A percentile compares a stretch with the other conserved stretches of the same genome.
Conservation (phyloP, 1,284 basidiomycete genomes). For the Apiotrichum akiyoshidainum region DNA sequence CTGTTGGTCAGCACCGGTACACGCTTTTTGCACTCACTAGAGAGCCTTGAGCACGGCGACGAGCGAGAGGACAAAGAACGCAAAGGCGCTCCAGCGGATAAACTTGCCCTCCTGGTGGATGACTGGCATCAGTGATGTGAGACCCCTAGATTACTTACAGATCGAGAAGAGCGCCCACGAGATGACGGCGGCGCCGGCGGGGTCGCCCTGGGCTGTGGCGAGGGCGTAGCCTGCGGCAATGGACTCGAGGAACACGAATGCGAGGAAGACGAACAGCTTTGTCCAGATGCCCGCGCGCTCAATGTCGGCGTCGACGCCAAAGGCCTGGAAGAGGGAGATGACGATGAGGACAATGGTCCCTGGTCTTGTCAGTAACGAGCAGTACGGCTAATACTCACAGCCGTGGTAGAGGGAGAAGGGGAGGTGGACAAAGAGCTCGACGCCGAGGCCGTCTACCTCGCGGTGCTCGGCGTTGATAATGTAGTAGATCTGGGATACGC, state of each 20-base stretch:
- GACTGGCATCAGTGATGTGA: slow-evolving; percentile 50
- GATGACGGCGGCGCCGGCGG: slow-evolving; percentile 51
- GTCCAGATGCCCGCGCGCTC: slow-evolving; percentile 78
- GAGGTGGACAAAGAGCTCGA: slow-evolving; percentile 60
- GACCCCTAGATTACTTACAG: slow-evolving; percentile 38
- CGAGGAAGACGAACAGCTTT: slow-evolving; percentile 89
- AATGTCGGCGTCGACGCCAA: slow-evolving; percentile 69
- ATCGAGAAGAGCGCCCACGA: slow-evolving; percentile 50
- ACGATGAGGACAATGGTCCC: slow-evolving; percentile 84
- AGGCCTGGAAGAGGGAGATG: slow-evolving; percentile 83
- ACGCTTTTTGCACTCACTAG: slow-evolving; percentile 34
- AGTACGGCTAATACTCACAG: slow-evolving; percentile 52
- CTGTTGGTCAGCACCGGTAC: slow-evolving; percentile 22
- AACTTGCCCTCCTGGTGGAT: slow-evolving; percentile 62
- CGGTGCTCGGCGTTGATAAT: slow-evolving; percentile 77
- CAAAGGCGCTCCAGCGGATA: slow-evolving; percentile 84
- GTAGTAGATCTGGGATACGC: slow-evolving; percentile 75
- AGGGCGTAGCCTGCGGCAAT: slow-evolving; percentile 89
- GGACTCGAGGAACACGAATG: slow-evolving; percentile 84
- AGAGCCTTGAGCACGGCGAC: slow-evolving; percentile 71
- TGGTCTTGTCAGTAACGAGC: slow-evolving; percentile 9
- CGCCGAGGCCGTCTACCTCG: slow-evolving; percentile 59
- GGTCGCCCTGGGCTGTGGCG: slow-evolving; percentile 79
- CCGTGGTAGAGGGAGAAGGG: slow-evolving; percentile 93
- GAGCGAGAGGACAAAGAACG: slow-evolving; percentile 77